phyloP scores from a whole-genome alignment of 805 yeast genomes.

The Wickerhamiella musiphila region DNA sequence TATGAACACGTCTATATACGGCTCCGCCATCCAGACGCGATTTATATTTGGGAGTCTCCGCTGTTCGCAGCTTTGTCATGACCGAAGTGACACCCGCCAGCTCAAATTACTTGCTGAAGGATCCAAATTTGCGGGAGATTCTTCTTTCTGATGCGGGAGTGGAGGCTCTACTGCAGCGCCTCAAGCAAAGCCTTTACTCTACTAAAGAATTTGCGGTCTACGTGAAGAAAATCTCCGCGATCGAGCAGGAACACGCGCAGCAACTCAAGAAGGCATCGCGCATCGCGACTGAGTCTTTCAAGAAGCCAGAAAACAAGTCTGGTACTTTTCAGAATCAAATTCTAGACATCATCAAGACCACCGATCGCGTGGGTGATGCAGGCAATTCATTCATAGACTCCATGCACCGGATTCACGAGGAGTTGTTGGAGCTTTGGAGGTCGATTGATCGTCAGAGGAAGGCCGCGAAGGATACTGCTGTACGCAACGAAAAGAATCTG shows the following conservation, averaged over 20 bases:
- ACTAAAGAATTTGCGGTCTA: slow-evolving; percentile 75
- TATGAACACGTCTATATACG: no score
- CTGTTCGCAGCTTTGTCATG: no score
- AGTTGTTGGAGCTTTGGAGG: slow-evolving; percentile 50
- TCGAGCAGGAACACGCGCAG: slow-evolving; percentile 61
- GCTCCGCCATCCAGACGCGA: no score
- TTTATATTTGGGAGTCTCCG: no score
- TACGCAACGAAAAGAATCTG: slow-evolving; percentile 69
- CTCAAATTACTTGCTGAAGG: slow-evolving; percentile 19
- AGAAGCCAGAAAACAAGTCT: slow-evolving; percentile 31
- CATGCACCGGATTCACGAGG: slow-evolving; percentile 71
- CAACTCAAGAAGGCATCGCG: slow-evolving; percentile 58
- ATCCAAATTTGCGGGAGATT: slow-evolving; percentile 21
- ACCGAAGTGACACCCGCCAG: slow-evolving; percentile 11
- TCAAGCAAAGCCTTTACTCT: slow-evolving; percentile 64
- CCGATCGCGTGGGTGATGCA: slow-evolving; percentile 57
- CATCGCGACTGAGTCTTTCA: slow-evolving; percentile 33
- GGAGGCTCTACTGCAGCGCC: slow-evolving; percentile 49
- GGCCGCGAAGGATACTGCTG: slow-evolving; percentile 61
- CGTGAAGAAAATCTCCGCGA: slow-evolving; percentile 56
- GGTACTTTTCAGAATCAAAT: slow-evolving; percentile 54
- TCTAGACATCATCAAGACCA: slow-evolving; percentile 54
- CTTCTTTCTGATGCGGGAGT: slow-evolving; percentile 35
- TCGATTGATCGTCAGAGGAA: slow-evolving; percentile 63
- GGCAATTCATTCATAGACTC: slow-evolving; percentile 65